Base-by-base conservation (phyloP, 371 early-diverging fungal genomes). In the Mucor saturninus region DNA sequence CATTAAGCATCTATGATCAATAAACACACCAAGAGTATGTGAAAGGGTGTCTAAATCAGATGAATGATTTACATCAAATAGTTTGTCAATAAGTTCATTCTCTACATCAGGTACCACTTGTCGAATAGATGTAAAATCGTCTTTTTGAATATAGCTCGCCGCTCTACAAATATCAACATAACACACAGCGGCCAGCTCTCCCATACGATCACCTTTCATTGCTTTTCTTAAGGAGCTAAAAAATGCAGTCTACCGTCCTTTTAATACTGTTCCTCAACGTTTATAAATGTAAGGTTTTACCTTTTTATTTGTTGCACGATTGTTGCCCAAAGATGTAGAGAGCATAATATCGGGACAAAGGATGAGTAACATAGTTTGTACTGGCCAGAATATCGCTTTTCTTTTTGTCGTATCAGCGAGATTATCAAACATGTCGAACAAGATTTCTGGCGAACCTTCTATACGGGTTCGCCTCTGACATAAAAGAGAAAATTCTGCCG, bases 121-220 rank as follows among this genome's bases (percentile, higher is more conserved):
- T 49, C 79, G 79, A 56, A 89, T 74, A 13, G 86, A 79, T 37
- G 76, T 77, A 45, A 75, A 79, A 31, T 87, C 88, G 37, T 79
- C 75, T 56, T 83, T 84, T 37, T 80, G 68, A 11, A 88, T 77
- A 65, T 85, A 91, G 0, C 90, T 85, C n/a, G 85, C 78, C 1
- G 90, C 91, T 58, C 85, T 81, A 65, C 88, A 89, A 5, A 92
- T 64, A 59, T 94, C 94, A 2, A 91, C 89, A 51, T 83, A 89
- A 62, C 90, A 89, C n/a, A 87, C 75, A 8, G 83, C 80, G 5
- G 90, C 85, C 15, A 90, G 76, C 37, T 92, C 94, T 46, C 82
- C 74, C 48, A 83, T 68, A 28, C 80, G 69, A 37, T 77, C 73
- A 32, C 76, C 75, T 45, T 81, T 80, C 50, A 89, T 68, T 14